These are phyloP conservation scores for Aureobasidium sp. DNA, from an alignment of 2,329 filamentous ascomycete species.

Conservation along the genomic window DNA sequence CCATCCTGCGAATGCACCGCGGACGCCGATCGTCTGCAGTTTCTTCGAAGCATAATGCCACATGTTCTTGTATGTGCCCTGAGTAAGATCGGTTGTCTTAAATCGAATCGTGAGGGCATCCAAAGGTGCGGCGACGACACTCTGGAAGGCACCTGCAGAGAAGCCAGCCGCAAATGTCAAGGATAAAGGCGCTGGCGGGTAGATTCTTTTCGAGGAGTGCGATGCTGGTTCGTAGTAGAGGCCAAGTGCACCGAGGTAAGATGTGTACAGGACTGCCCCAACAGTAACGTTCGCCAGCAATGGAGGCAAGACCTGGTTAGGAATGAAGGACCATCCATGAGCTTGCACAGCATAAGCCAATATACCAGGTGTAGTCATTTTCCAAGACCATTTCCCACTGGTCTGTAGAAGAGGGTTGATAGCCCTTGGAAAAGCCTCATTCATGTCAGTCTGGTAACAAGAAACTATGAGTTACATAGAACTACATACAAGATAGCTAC, in stretches of 20 bases:
- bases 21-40: slow-evolving; percentile 62
- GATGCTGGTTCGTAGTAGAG: slow-evolving; percentile 60
- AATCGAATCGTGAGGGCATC: slow-evolving; percentile 71
- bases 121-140: slow-evolving; percentile 63
- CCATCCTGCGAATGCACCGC: slow-evolving; percentile 70
- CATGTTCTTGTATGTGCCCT: slow-evolving; percentile 59
- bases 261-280: slow-evolving; percentile 67
- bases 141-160: slow-evolving; percentile 62
- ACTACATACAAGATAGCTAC: slow-evolving; percentile 3
- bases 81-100: slow-evolving; percentile 55
- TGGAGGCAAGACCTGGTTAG: slow-evolving; percentile 69
- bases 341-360: slow-evolving; percentile 59
- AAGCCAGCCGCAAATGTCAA: slow-evolving; percentile 65
- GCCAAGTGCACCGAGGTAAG: slow-evolving; percentile 64
- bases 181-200: slow-evolving; percentile 57
- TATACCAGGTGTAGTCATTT: slow-evolving; percentile 62
- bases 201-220: slow-evolving; percentile 55
- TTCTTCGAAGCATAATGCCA: slow-evolving; percentile 64
- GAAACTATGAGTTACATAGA: not conserved
- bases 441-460: not conserved
- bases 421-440: slow-evolving; percentile 54
- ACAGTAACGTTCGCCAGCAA: slow-evolving; percentile 68
- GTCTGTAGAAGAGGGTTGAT: slow-evolving; percentile 51
- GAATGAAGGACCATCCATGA: slow-evolving; percentile 68
- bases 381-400: slow-evolving; percentile 50